These are phyloP conservation scores for Ziziphus jujuba DNA, from an alignment of 306 rosid species.

Conservation along the genomic window DNA sequence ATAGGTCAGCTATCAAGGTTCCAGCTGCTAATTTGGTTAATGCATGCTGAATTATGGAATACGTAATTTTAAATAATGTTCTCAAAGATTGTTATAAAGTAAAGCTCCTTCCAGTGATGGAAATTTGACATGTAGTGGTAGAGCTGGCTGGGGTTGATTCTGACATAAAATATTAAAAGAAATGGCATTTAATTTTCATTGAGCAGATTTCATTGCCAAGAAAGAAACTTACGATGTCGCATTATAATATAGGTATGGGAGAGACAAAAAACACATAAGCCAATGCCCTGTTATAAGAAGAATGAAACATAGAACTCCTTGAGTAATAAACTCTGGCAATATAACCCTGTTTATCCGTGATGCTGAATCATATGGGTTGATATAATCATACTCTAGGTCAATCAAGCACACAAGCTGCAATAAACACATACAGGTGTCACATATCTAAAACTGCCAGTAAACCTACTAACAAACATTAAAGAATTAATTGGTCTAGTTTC, in stretches of 20 bases:
- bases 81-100: neutral
- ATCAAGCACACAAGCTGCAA: slow-evolving; percentile 87
- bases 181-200: neutral
- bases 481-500: neutral
- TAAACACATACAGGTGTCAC: slow-evolving; percentile 15
- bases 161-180: neutral
- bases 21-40: neutral
- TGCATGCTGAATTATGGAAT: neutral
- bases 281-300: slow-evolving; percentile 70
- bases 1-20: neutral
- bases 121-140: too few relatives aligned
- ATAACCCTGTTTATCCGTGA: slow-evolving; percentile 62
- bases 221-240: slow-evolving; percentile 62
- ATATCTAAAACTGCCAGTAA: neutral
- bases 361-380: slow-evolving; percentile 89
- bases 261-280: slow-evolving; percentile 60
- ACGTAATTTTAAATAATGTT: neutral
- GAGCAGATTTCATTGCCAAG: slow-evolving; percentile 9
- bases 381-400: slow-evolving; percentile 86
- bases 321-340: slow-evolving; percentile 75
- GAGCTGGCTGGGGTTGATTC: neutral
- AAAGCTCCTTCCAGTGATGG: neutral
- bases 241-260: slow-evolving; percentile 76
- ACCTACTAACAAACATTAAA: neutral
- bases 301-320: slow-evolving; percentile 58